Percentiles rank a stretch among this genome's conserved stretches.
These are phyloP conservation scores for Globisporangium paroecandrum DNA, from an alignment of 352 stramenopile species.

Conservation along the genomic window DNA sequence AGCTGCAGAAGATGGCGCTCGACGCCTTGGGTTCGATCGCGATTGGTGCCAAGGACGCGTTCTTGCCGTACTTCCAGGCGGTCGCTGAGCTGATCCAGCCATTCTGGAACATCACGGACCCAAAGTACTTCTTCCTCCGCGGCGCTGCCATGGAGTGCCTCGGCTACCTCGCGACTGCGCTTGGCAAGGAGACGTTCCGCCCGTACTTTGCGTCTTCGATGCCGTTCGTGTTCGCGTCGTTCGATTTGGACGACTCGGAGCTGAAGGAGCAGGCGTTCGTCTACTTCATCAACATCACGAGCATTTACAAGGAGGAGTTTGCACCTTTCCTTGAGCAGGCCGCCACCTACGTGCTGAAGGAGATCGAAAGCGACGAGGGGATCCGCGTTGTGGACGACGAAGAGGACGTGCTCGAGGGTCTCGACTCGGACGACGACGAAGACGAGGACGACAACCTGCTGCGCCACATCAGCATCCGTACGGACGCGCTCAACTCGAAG, in stretches of 20 bases:
- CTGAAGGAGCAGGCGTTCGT: constrained; percentile 98
- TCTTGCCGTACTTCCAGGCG: constrained; percentile 93
- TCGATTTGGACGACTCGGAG: constrained; percentile 93
- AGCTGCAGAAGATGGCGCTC: constrained; percentile 97
- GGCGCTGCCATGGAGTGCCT: constrained; percentile 97
- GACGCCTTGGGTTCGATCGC: constrained; percentile 95
- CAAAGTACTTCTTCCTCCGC: constrained; percentile 92
- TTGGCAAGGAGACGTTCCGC: constrained; percentile 94
- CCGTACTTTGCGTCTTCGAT: constrained; percentile 94
- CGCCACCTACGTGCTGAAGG: constrained; percentile 63
- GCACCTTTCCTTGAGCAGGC: constrained; percentile 87
- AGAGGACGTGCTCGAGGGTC: constrained; percentile 60
- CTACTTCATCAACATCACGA: constrained; percentile 98
- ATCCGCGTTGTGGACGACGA: constrained; percentile 72
- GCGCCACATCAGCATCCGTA: constrained; percentile 85
- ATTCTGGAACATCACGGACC: constrained; percentile 91
- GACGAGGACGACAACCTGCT: constrained; percentile 66
- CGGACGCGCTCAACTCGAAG: constrained; percentile 83
- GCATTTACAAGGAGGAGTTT: constrained; percentile 98
- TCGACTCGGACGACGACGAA: constrained; percentile 78
- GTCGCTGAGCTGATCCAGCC: constrained; percentile 84
- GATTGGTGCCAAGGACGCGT: constrained; percentile 96
- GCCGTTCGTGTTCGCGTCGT: constrained; percentile 92
- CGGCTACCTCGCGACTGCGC: constrained; percentile 96
- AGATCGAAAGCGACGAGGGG: constrained; percentile 76